Conservation (phyloP, 1,284 basidiomycete genomes). For the Leccinum griseonigrum region DNA sequence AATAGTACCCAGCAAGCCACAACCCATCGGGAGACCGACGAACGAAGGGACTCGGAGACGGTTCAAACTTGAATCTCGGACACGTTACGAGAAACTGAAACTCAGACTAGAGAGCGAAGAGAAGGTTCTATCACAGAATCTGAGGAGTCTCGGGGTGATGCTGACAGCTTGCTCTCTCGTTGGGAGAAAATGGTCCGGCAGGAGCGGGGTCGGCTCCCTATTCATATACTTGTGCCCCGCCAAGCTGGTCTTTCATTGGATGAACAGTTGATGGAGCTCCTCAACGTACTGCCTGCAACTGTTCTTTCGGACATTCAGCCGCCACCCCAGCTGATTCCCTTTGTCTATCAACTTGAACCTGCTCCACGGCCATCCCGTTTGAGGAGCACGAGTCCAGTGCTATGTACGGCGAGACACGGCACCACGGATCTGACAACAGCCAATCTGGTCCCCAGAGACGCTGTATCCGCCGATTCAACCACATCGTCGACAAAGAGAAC, state of each 20-base stretch:
- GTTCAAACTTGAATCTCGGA: constrained; percentile 14
- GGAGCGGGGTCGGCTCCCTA: constrained; percentile 26
- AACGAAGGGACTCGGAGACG: constrained; percentile 21
- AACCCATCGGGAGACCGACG: constrained; percentile 5
- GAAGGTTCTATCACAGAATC: constrained; percentile 27
- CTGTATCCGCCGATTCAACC: constrained; percentile 14
- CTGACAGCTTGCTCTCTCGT: constrained; percentile 26
- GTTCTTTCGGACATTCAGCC: constrained; percentile 42
- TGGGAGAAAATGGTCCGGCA: constrained; percentile 23
- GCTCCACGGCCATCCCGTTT: constrained; percentile 39
- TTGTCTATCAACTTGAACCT: constrained; percentile 46
- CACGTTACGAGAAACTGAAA: not conserved
- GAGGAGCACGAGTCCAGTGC: constrained; percentile 42
- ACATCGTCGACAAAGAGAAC: constrained; percentile 5
- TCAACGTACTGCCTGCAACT: constrained; percentile 42
- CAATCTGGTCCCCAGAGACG: constrained; percentile 22
- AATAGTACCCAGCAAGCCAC: constrained; percentile 5
- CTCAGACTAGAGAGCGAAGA: constrained; percentile 5
- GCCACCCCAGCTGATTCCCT: constrained; percentile 53
- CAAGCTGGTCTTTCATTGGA: constrained; percentile 50
- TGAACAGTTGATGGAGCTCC: constrained; percentile 58
- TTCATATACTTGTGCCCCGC: constrained; percentile 42
- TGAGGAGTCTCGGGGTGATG: constrained; percentile 27
- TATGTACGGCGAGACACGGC: constrained; percentile 14
- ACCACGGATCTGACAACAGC: constrained; percentile 20